Base-by-base conservation (phyloP, 805 yeast genomes). In the Candida andamanensis region DNA sequence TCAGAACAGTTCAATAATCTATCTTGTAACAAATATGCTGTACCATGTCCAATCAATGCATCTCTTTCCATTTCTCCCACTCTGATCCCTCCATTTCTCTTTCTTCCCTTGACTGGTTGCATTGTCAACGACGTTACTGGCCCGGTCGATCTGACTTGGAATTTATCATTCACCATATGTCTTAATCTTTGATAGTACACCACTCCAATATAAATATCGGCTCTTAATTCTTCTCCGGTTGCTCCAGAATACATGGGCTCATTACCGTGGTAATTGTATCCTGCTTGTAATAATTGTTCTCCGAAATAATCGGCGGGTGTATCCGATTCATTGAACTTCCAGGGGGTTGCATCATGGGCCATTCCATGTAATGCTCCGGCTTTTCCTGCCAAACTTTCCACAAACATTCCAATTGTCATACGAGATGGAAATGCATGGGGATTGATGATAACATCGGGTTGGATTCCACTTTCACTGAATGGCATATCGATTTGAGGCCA, bases 391-490 rank as follows among this genome's bases (percentile, higher is more conserved):
- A 92, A 63, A 33, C 95, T 83, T 63, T 92, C 98, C 29, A 92
- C 97, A 63, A 92, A 92, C 97, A 92, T 92, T 69, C 98, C 98
- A 61, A 92, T 90, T 9, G 98, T 92, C 98, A 92, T 92, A 71
- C 98, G 92, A 29, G 97, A 90, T 48, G 98, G 98, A 90, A 90
- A 92, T 45, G 97, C 98, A 59, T 90, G 98, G 3, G 98, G 98
- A 58, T 92, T 92, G 54, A 92, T 92, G 54, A 92, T 92, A 47
- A 92, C 83, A 63, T 92, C 98, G 2, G 98, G 98, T 58, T 85
- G 95, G 40, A 92, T 90, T 50, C 98, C 98, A 20, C 85, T 69
- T 64, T 92, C 98, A 44, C 86, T 76, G 68, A 92, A 92, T 33
- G 98, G 98, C 95, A 92, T 79, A 59, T 92, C 97, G 42, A 85